Conservation (phyloP, 2,329 filamentous ascomycete species). For the Penicillium paneum region DNA sequence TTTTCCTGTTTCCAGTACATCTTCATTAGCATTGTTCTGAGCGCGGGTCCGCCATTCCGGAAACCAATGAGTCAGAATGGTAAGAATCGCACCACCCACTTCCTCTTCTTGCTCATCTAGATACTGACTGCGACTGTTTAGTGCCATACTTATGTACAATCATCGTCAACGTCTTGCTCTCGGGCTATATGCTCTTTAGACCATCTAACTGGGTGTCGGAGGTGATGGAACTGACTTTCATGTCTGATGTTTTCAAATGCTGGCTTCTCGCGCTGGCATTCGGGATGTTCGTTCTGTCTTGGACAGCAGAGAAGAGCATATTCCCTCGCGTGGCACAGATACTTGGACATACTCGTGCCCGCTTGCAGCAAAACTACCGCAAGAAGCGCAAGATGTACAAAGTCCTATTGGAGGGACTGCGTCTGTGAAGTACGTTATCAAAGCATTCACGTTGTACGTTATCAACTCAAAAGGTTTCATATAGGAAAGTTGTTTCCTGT, state of each 20-base stretch:
- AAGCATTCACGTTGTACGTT: conserved; percentile 7
- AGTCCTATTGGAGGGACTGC: conserved; percentile 67
- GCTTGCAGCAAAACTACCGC: conserved; percentile 53
- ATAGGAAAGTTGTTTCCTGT: too few relatives aligned
- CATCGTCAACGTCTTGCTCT: conserved; percentile 62
- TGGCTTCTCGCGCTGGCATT: conserved; percentile 69
- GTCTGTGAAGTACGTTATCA: conserved; percentile 8
- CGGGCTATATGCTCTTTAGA: conserved; percentile 74
- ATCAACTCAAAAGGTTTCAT: neutral
- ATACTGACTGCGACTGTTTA: conserved; percentile 37
- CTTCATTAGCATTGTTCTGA: conserved; percentile 81
- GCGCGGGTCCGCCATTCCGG: conserved; percentile 86
- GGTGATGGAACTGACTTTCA: conserved; percentile 81
- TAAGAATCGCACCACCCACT: conserved; percentile 44
- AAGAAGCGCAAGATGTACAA: conserved; percentile 92
- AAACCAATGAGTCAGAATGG: conserved; percentile 76
- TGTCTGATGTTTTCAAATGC: conserved; percentile 68
- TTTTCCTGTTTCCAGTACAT: conserved; percentile 95
- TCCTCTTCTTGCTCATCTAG: conserved; percentile 1
- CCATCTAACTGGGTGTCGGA: conserved; percentile 66
- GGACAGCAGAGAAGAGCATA: conserved; percentile 67
- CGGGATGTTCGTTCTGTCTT: conserved; percentile 66
- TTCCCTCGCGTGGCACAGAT: conserved; percentile 66
- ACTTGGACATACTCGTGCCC: conserved; percentile 61
- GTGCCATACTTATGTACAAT: conserved; percentile 84